Percentiles rank a stretch among this genome's conserved stretches.
phyloP scores from a whole-genome alignment of 2,329 filamentous ascomycete species.

The Xenosphaeropsis pyriputrescens region DNA sequence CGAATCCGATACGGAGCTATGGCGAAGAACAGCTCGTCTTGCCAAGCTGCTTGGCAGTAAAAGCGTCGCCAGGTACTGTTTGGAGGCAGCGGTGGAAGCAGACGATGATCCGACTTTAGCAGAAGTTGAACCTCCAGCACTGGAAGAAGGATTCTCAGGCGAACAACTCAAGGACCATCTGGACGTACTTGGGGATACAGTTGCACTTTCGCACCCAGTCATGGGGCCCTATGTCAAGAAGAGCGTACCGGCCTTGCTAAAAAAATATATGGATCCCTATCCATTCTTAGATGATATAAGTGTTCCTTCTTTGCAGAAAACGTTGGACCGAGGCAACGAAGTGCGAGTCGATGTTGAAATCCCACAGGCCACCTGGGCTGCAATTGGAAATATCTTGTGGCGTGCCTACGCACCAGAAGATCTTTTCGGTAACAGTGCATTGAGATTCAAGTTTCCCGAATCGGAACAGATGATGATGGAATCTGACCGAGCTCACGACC shows the following conservation, averaged over 20 bases:
- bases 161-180: constrained; percentile 44
- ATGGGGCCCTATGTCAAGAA: constrained; percentile 41
- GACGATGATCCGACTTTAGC: constrained; percentile 50
- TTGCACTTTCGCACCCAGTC: constrained; percentile 43
- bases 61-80: constrained; percentile 43
- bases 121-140: constrained; percentile 45
- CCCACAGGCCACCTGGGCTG: constrained; percentile 12
- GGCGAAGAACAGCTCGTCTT: constrained; percentile 43
- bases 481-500: not conserved
- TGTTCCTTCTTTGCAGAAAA: constrained; percentile 1
- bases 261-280: constrained; percentile 43
- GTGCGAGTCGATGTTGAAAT: constrained; percentile 6
- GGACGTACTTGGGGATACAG: constrained; percentile 34
- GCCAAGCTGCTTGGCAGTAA: constrained; percentile 40
- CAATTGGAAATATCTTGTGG: constrained; percentile 13
- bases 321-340: not conserved
- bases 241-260: constrained; percentile 33
- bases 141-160: constrained; percentile 48
- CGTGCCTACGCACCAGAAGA: constrained; percentile 6
- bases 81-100: constrained; percentile 51
- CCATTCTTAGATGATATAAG: constrained; percentile 43
- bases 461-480: not conserved
- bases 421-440: constrained; percentile 6
- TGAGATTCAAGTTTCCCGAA: constrained; percentile 10
- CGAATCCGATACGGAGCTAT: constrained; percentile 52